Base-by-base conservation (phyloP, 1,284 basidiomycete species). In the Boletus sp. region DNA sequence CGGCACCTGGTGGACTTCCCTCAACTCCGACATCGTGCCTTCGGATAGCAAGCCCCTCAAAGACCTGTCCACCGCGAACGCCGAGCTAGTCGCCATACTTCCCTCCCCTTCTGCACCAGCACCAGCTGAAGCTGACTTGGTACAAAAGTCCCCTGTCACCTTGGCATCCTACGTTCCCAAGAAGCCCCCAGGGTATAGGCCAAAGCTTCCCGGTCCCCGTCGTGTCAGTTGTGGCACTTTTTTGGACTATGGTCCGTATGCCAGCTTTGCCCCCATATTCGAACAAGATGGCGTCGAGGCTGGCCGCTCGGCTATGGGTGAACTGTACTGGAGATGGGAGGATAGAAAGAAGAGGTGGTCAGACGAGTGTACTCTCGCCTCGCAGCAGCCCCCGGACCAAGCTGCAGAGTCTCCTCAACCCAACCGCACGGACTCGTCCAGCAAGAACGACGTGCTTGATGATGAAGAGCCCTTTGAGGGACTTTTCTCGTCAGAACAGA, bases 1-100 rank as follows among this genome's bases (percentile, higher is more conserved):
- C 3, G 84, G 81, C 25, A 82, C 85, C 52, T 88, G 81, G 70
- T 91, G 86, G 82, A 76, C 85, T 8, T 88, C 86, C n/a, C 72
- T 84, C 48, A 76, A 75, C 61, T 73, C 80, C n/a, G 69, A 75
- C 43, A 52, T 59, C 37, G 66, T 63, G 17, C 60, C 53, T 33
- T 53, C 51, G 1, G 70, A 73, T 27, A 64, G 57, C 1, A 69
- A 69, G 32, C 67, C 73, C 33, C 59, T 84, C 44, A 78, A 73
- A 53, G 69, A 74, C 48, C 59, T 86, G 7, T 65, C 72, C 13
- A 80, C 80, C 10, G 85, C 77, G 16, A 76, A 86, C 53, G 84
- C 88, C 14, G 84, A 89, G 49, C 76, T 91, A 41, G 84, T 84
- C 16, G 76, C 81, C 40, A 72, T 89, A 56, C 69, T 89, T 10